These are phyloP conservation scores for Aspergillus indologenus DNA, from an alignment of 495 filamentous ascomycete genomes.

Conservation along the genomic window DNA sequence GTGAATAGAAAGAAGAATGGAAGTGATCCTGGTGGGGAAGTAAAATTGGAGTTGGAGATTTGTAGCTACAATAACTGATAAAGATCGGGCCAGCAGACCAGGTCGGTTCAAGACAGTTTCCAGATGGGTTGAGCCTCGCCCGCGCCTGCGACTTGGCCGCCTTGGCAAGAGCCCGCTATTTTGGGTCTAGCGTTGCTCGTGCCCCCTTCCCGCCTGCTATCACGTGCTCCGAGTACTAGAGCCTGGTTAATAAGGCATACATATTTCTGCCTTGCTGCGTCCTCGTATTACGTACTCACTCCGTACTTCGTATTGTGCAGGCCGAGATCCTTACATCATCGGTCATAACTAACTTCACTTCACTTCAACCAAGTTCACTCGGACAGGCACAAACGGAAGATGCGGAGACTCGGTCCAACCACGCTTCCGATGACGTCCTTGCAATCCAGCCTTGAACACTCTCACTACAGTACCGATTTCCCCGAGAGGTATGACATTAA, in stretches of 20 bases:
- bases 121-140: conserved; percentile 20
- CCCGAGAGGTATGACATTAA: background rate
- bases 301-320: no score
- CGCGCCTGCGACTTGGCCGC: conserved; percentile 24
- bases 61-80: background rate
- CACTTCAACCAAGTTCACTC: no score
- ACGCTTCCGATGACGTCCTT: background rate
- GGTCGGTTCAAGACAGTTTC: background rate
- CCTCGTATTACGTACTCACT: background rate
- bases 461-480: background rate
- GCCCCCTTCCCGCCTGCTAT: background rate
- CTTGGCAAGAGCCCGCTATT: conserved; percentile 17
- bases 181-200: conserved; percentile 12
- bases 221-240: conserved; percentile 1
- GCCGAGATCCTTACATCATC: background rate
- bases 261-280: background rate
- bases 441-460: background rate
- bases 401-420: background rate
- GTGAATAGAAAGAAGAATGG: conserved; percentile 6
- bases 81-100: background rate
- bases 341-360: no score
- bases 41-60: background rate
- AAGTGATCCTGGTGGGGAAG: background rate
- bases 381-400: no score
- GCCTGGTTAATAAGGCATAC: no score